A percentile compares a stretch with the other conserved stretches of the same genome.
Evolutionary conservation across 208 protist species (phyloP).

Genomic region (Acanthamoeba culbertsoni): DNA sequence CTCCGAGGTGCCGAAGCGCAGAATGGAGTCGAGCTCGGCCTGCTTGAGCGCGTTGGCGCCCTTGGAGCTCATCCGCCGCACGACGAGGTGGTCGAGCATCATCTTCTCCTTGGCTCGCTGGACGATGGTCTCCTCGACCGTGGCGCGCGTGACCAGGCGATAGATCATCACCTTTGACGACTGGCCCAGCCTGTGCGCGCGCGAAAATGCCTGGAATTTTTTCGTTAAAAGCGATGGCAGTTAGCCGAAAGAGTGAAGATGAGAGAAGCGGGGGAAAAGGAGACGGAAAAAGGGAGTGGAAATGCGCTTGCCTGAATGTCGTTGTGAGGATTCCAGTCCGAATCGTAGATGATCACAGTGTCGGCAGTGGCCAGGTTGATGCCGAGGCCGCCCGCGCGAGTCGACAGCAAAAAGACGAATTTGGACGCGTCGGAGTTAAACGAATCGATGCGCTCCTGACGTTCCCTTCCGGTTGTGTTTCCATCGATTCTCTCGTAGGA

Average conservation of each 20-base stretch:
- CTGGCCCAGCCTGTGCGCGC: slow-evolving; percentile 98
- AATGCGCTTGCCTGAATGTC: slow-evolving; percentile 91
- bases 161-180: slow-evolving; percentile 95
- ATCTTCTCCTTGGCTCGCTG: slow-evolving; percentile 89
- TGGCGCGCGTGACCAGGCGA: slow-evolving; percentile 83
- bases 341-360: slow-evolving; percentile 98
- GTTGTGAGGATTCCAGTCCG: slow-evolving; percentile 94
- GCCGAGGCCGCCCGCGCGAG: slow-evolving; percentile 94
- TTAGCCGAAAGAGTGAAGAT: background rate
- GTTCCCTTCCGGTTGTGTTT: slow-evolving; percentile 64
- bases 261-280: slow-evolving; percentile 52
- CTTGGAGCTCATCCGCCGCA: slow-evolving; percentile 83
- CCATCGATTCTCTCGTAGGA: slow-evolving; percentile 92
- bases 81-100: slow-evolving; percentile 88
- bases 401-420: slow-evolving; percentile 96
- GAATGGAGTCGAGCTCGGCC: slow-evolving; percentile 54
- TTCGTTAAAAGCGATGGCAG: background rate
- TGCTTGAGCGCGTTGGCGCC: background rate
- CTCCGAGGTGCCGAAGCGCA: slow-evolving; percentile 47
- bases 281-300: background rate
- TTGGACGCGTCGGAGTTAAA: slow-evolving; percentile 81
- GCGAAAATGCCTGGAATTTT: slow-evolving; percentile 82
- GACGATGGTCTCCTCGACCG: slow-evolving; percentile 93
- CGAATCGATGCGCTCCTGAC: slow-evolving; percentile 80
- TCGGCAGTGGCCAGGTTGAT: slow-evolving; percentile 98